Base-by-base conservation (phyloP, 495 filamentous ascomycete genomes). In the Aspergillus affinis region DNA sequence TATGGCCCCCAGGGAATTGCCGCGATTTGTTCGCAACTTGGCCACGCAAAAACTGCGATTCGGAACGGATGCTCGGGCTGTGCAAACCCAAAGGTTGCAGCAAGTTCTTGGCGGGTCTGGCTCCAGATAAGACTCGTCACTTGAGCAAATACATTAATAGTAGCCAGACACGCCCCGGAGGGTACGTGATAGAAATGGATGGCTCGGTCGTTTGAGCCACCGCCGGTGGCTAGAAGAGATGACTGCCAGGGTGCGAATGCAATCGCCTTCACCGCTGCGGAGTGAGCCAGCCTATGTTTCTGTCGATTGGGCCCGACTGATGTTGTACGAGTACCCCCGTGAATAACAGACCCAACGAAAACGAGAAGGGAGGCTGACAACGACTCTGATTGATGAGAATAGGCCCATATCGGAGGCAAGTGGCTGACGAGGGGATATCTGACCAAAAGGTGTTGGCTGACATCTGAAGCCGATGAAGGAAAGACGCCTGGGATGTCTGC, bases 221-320 rank as follows among this genome's bases (percentile, higher is more conserved):
- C 94, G 1, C 94, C 94, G 8, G 93, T 96, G 27, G 94, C 94
- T 51, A 98, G 76, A 1, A 98, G 78, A 18, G 89, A 89, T 30
- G 87, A 84, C 57, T 92, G 90, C 93, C 93, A 98, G 6, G 94
- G 94, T 48, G 94, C 96, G 75, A 98, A 98, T 10, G 94, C 94
- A 61, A 98, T 93, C 21, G 94, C 94, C 72, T 98, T 98, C 65
- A 97, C 90, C 9, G 94, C 94, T 1, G 94, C 93, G 15, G 87
- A 83, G 72, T 98, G 91, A 8, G 75, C 44, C 81, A 94, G 91
- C 36, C 81, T 82, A 68, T 95, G 85, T 61, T 86, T 89, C 65
- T 90, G 86, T 26, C 81, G 76, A 44, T 86, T 86, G 6, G 59
- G 51, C 7, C 73, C 68, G n/a, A 79, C 54, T 13, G 69, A 30